Conservation (phyloP, 1,284 basidiomycete genomes). For the Trichosporon sp. region DNA sequence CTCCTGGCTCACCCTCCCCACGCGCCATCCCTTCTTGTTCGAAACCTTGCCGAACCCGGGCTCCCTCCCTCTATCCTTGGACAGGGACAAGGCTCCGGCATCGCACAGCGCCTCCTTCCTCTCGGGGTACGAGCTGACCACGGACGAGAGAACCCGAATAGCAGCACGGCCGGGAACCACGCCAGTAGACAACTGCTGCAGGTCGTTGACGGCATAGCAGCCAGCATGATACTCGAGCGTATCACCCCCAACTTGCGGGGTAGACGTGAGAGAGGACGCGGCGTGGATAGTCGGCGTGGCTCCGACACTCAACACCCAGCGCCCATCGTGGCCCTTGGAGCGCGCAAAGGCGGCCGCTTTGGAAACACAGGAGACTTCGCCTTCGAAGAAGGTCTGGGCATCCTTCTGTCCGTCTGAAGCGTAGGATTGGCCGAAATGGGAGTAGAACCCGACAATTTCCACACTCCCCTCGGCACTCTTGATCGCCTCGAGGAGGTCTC, state of each 20-base stretch:
- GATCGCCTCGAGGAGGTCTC: conserved; percentile 62
- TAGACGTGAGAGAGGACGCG: too few species aligned
- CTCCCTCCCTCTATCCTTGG: conserved; percentile 76
- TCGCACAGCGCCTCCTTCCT: conserved; percentile 67
- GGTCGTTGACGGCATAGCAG: conserved; percentile 77
- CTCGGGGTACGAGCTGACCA: conserved; percentile 75
- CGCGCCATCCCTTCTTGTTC: conserved; percentile 64
- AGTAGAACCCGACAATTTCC: conserved; percentile 78
- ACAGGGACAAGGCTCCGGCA: conserved; percentile 78
- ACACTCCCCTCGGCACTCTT: conserved; percentile 55
- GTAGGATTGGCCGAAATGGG: conserved; percentile 67
- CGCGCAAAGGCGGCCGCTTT: conserved; percentile 66
- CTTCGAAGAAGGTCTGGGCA: conserved; percentile 67
- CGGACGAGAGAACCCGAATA: conserved; percentile 69
- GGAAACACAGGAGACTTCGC: conserved; percentile 74
- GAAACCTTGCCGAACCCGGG: conserved; percentile 72
- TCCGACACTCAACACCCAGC: conserved; percentile 74
- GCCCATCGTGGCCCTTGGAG: conserved; percentile 37
- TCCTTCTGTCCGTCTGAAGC: conserved; percentile 67
- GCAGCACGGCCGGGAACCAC: conserved; percentile 61
- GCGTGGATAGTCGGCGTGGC: conserved; percentile 49
- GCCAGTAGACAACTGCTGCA: conserved; percentile 77
- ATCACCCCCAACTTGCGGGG: conserved; percentile 48
- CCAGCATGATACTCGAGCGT: conserved; percentile 73
- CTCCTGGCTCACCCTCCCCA: conserved; percentile 74